Evolutionary conservation across 2,329 filamentous ascomycete species (phyloP).

Genomic region (Chalara sp.): DNA sequence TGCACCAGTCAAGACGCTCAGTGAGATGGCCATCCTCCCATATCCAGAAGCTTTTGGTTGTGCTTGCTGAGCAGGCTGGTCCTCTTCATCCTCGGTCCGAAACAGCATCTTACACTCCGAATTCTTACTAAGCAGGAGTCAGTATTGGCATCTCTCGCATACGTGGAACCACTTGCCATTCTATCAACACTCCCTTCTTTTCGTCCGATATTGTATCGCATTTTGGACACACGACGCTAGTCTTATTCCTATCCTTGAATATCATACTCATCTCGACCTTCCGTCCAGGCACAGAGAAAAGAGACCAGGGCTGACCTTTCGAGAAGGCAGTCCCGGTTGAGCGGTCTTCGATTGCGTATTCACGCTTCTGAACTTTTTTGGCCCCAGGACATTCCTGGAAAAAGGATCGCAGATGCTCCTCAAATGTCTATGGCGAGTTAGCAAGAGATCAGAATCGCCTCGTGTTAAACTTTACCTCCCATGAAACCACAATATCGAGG

Average conservation of each 20-base stretch:
- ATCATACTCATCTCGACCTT: slow-evolving; percentile 6
- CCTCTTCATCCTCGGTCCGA: slow-evolving; percentile 3
- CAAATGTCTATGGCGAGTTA: slow-evolving; percentile 1
- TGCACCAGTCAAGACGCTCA: no score
- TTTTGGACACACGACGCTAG: slow-evolving; percentile 1
- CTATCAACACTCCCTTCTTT: neutral
- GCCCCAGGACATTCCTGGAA: slow-evolving; percentile 1
- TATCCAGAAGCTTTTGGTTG: neutral
- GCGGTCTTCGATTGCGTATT: slow-evolving; percentile 4
- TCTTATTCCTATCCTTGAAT: slow-evolving; percentile 1
- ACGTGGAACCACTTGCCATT: slow-evolving; percentile 2
- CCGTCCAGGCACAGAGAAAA: slow-evolving; percentile 1
- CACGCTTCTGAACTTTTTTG: slow-evolving; percentile 3
- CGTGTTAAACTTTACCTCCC: slow-evolving; percentile 1
- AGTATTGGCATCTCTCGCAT: neutral
- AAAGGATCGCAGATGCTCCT: neutral
- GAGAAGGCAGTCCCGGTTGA: neutral
- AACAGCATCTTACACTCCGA: slow-evolving; percentile 4
- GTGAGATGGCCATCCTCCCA: neutral
- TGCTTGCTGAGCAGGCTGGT: neutral
- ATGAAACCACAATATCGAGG: slow-evolving; percentile 2
- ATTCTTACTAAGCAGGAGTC: neutral
- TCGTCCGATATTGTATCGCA: slow-evolving; percentile 3
- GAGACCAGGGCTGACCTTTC: neutral
- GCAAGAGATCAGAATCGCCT: neutral